Conservation (phyloP, 2,329 filamentous ascomycete species). For the Beauveria brongniartii region DNA sequence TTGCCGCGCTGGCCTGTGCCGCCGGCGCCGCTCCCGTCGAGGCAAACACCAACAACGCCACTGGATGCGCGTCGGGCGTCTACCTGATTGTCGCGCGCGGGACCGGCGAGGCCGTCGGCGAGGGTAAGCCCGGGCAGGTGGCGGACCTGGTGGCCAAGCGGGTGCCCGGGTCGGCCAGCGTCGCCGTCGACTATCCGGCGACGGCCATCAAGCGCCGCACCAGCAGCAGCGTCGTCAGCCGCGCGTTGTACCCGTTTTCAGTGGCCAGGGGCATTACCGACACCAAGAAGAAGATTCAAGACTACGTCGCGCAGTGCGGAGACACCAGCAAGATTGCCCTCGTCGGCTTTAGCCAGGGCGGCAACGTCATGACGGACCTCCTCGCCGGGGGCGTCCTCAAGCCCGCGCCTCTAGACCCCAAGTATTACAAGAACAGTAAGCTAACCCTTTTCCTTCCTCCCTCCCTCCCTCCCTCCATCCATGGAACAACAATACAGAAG, state of each 20-base stretch:
- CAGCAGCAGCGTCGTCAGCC: not conserved
- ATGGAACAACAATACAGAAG: not conserved
- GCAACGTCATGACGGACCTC: constrained; percentile 13
- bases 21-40: not conserved
- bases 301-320: constrained; percentile 11
- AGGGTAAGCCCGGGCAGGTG: constrained; percentile 8
- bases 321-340: constrained; percentile 8
- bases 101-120: constrained; percentile 6
- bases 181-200: constrained; percentile 14
- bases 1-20: not conserved
- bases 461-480: not conserved
- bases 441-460: too few relatives aligned
- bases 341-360: constrained; percentile 12
- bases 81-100: constrained; percentile 14
- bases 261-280: constrained; percentile 11
- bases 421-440: constrained; percentile 11
- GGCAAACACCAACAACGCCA: not conserved
- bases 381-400: constrained; percentile 12
- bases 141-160: constrained; percentile 3
- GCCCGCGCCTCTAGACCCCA: constrained; percentile 10
- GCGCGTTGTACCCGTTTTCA: constrained; percentile 8
- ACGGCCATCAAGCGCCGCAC: not conserved
- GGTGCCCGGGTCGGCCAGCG: constrained; percentile 10
- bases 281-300: constrained; percentile 10
- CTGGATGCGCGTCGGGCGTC: constrained; percentile 9